Percentiles rank a stretch among this genome's conserved stretches.
These are phyloP conservation scores for Hortaea werneckii DNA, from an alignment of 2,329 filamentous ascomycete genomes.

Conservation along the genomic window DNA sequence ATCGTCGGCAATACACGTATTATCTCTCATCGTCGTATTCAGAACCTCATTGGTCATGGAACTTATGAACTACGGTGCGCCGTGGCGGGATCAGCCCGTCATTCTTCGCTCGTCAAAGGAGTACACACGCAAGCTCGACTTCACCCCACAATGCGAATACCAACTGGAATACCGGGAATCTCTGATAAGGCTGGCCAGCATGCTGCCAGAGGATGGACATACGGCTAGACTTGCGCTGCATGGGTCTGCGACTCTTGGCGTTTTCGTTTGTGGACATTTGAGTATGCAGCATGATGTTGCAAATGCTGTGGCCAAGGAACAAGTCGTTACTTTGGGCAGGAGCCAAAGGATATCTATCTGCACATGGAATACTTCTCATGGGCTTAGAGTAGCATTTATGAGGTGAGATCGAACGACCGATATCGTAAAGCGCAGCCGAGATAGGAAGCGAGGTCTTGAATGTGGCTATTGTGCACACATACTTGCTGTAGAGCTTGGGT, in stretches of 20 bases:
- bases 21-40: neutral
- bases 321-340: neutral
- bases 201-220: neutral
- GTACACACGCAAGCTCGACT: constrained; percentile 22
- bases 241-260: neutral
- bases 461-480: too few species aligned
- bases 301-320: neutral
- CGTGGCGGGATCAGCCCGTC: constrained; percentile 34
- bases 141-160: constrained; percentile 36
- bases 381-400: neutral
- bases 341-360: neutral
- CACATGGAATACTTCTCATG: constrained; percentile 1
- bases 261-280: neutral
- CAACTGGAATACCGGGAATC: constrained; percentile 39
- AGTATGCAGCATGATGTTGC: constrained; percentile 3
- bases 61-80: constrained; percentile 2
- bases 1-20: neutral
- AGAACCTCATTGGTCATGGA: neutral
- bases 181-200: constrained; percentile 29
- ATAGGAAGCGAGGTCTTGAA: too few species aligned
- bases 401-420: too few species aligned
- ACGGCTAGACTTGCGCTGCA: neutral
- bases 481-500: too few species aligned
- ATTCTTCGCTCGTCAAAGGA: constrained; percentile 30
- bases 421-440: too few species aligned